phyloP scores from a whole-genome alignment of 179 eudicot species.

The Silene noctiflora region DNA sequence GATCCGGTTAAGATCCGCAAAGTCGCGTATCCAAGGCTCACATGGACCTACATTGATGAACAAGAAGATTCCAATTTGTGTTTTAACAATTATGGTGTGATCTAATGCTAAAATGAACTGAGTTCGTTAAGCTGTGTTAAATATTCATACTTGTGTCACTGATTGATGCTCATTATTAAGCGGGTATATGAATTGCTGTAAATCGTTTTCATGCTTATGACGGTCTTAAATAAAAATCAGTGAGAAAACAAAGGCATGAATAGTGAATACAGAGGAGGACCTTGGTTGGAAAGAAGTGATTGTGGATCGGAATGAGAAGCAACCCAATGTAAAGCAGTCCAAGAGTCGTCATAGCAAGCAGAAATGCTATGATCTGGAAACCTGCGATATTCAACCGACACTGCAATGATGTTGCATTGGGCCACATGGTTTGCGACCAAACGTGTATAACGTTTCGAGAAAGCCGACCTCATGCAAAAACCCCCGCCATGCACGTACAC shows the following conservation, averaged over 20 bases:
- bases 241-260: conserved; percentile 21
- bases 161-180: too few relatives aligned
- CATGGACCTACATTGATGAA: conserved; percentile 10
- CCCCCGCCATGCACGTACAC: conserved; percentile 46
- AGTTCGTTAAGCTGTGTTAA: too few relatives aligned
- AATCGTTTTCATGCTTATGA: too few relatives aligned
- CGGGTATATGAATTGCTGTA: too few relatives aligned
- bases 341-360: conserved; percentile 42
- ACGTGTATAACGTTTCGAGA: conserved; percentile 22
- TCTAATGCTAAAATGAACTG: too few relatives aligned
- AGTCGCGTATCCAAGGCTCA: conserved; percentile 32
- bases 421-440: conserved; percentile 25
- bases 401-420: conserved; percentile 30
- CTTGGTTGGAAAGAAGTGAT: not conserved
- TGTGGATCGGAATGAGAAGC: conserved; percentile 25
- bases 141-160: too few relatives aligned
- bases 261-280: not conserved
- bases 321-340: conserved; percentile 39
- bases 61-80: not conserved
- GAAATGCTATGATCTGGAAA: conserved; percentile 38
- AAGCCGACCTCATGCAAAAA: conserved; percentile 36
- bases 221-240: too few relatives aligned
- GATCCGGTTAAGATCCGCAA: conserved; percentile 32
- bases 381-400: conserved; percentile 43
- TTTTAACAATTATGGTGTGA: too few relatives aligned